Base-by-base conservation (phyloP, 2,329 filamentous ascomycete species). In the Nothophoma quercina region DNA sequence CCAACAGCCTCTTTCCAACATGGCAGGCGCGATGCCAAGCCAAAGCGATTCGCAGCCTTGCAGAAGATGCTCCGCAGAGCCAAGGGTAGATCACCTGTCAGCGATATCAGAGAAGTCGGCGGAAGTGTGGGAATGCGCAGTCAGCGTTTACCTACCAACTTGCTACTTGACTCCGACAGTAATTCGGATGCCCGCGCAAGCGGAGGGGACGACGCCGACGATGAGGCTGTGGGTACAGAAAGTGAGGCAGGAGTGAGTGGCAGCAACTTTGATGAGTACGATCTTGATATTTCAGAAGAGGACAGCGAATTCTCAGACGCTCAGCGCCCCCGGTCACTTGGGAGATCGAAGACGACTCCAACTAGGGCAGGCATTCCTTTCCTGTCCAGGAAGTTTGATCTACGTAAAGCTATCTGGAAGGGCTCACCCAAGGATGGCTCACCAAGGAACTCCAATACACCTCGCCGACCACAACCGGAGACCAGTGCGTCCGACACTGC, bases 81-180 rank as follows among this genome's bases (percentile, higher is more conserved):
- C 1, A 86, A 59, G 80, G 83, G 72, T 38, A 77, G 77, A 55
- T 73, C 75, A 23, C 80, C 81, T 4, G 71, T 81, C 7, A 76
- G 77, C 15, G 77, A 79, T 44, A 66, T 82, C 44, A 74, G 73
- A 22, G 74, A 75, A 9, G 74, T 89, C 39, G 87, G 87, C 3
- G 80, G 90, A 18, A 89, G 80, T 59, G 79, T 91, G 56, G 88
- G 88, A 1, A 93, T 93, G 75, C 87, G 87, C 58, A 92, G 90
- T 3, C 88, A 92, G 59, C 85, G 86, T 48, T 75, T 96, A 2
- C 81, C 85, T 7, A 81, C 85, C 50, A 83, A 85, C 19, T 81
- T 88, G 9, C 77, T 90, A 4, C 33, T 23, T 23, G 29, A 23
- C 8, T 38, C 39, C 13, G 19, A 33, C 16, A 32, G 32, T 21